These are phyloP conservation scores for Cenchrus fungigraminus DNA, from an alignment of 176 grass and related monocot species.

Conservation along the genomic window DNA sequence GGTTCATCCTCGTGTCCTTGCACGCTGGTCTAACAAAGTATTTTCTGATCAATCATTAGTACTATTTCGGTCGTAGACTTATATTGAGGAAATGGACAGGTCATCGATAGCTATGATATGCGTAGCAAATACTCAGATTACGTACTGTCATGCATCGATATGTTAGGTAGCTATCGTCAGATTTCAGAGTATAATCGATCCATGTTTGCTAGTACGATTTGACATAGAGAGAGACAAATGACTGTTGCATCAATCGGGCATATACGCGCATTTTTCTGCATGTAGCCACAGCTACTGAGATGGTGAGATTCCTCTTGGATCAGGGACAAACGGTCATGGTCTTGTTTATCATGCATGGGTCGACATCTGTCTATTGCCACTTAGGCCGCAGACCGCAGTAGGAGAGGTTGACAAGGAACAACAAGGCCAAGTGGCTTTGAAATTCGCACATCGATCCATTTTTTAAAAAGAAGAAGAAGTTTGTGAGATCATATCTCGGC, in stretches of 20 bases:
- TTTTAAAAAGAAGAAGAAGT: neutral
- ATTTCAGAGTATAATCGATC: neutral
- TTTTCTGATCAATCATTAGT: neutral
- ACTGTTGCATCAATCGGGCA: neutral
- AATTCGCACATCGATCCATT: neutral
- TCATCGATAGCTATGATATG: neutral
- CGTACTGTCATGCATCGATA: neutral
- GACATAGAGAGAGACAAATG: neutral
- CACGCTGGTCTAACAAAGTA: neutral
- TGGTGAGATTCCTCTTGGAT: neutral
- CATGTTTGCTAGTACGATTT: neutral
- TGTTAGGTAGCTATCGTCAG: neutral
- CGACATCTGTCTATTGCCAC: neutral
- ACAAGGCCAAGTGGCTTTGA: neutral
- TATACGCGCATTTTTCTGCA: neutral
- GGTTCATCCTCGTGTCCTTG: neutral
- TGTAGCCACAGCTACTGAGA: neutral
- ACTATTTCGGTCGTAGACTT: neutral
- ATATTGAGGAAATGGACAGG: neutral
- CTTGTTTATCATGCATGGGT: neutral
- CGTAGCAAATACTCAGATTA: neutral
- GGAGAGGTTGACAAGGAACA: conserved; percentile 10
- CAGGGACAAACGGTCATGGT: neutral
- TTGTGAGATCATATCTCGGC: neutral
- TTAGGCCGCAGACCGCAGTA: neutral